These are phyloP conservation scores for Flaveria robusta DNA, from an alignment of 129 eudicot genomes.

Conservation along the genomic window DNA sequence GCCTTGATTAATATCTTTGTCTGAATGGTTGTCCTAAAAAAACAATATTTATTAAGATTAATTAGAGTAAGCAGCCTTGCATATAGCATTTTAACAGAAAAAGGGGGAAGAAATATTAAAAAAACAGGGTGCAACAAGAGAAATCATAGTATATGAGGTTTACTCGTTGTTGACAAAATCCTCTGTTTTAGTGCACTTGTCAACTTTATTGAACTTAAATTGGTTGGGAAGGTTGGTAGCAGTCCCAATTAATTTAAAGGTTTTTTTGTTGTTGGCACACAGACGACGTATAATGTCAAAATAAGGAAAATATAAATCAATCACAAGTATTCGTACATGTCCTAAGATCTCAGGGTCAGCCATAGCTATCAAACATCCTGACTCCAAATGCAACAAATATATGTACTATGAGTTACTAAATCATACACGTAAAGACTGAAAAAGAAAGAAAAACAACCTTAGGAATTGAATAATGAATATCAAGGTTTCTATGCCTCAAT, in stretches of 20 bases:
- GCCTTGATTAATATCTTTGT: slow-evolving; percentile 78
- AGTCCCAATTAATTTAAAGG: too few species aligned
- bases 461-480: slow-evolving; percentile 84
- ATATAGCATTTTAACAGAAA: too few species aligned
- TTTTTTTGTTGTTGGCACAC: too few species aligned
- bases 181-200: too few species aligned
- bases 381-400: too few species aligned
- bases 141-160: too few species aligned
- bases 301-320: background rate
- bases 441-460: slow-evolving; percentile 51
- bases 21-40: slow-evolving; percentile 68
- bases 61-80: background rate
- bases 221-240: too few species aligned
- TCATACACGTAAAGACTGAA: slow-evolving; percentile 19
- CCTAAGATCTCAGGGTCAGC: slow-evolving; percentile 5
- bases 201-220: too few species aligned
- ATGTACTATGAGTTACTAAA: background rate
- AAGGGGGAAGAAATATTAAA: too few species aligned
- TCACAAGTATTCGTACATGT: background rate
- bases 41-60: background rate
- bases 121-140: too few species aligned
- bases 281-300: too few species aligned
- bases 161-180: too few species aligned
- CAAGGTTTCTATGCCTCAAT: slow-evolving; percentile 71
- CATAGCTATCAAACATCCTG: background rate